Base-by-base conservation (phyloP, 768 basidiomycete species). In the Amanita molliuscula region DNA sequence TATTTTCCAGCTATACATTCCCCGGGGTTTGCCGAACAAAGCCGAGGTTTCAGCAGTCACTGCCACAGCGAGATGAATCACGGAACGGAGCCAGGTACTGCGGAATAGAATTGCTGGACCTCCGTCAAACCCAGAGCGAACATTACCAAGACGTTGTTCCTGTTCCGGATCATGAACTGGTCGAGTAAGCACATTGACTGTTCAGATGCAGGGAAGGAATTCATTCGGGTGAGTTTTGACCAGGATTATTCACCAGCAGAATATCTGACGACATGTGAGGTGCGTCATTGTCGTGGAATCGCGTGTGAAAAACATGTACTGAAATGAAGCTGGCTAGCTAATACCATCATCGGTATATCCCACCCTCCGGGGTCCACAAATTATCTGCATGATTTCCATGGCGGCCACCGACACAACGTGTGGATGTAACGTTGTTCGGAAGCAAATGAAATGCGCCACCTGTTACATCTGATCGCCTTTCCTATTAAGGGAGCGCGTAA, bases 1-100 rank as follows among this genome's bases (percentile, higher is more conserved):
- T 69, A 67, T 63, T 65, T 59, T 35, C 26, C 45, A 64, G 21
- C 67, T 72, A 62, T 57, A 69, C 53, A 72, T 50, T 4, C 35
- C 21, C 38, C 62, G 66, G 58, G 54, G 54, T 38, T 52, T 55
- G 58, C 68, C 68, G 65, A 48, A 18, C 6, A 13, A 13, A 16
- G 36, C 16, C 36, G 36, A 37, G 20, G 16, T 10, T 3, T 6
- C 18, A 2, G n/a, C 37, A 0, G 37, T 38, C 38, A 40, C 16
- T 18, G 16, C 18, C 38, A 40, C 38, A 21, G 16, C 38, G 16
- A 40, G 16, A 20, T n/a, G n/a, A 35, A 35, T 11, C 35, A 15
- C 9, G 35, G 35, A 35, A 35, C 35, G n/a, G 35, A 3, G 33
- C 33, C 10, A n/a, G 10, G 33, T 11, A 34, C 33, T 34, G 25